These are phyloP conservation scores for Combretum micranthum DNA, from an alignment of 345 rosid genomes.

Conservation along the genomic window DNA sequence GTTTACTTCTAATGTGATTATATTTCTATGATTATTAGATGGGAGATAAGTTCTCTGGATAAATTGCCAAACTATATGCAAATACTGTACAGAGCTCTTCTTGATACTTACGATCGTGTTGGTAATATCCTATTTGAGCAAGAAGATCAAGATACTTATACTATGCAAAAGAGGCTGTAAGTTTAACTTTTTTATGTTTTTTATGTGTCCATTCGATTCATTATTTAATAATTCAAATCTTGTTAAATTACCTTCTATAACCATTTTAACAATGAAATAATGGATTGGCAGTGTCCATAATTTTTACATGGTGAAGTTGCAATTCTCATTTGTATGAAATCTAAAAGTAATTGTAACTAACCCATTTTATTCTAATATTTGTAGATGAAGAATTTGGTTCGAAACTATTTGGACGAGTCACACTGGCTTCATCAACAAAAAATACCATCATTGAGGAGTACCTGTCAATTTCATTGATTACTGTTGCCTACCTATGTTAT, in stretches of 20 bases:
- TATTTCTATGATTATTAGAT: not conserved
- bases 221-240: not conserved
- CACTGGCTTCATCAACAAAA: not conserved
- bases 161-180: constrained; percentile 1
- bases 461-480: not conserved
- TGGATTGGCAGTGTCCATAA: no score
- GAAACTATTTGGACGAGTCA: not conserved
- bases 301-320: no score
- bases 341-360: no score
- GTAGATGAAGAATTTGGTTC: not conserved
- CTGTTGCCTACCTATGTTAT: not conserved
- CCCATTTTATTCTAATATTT: not conserved
- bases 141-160: not conserved
- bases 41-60: constrained; percentile 2
- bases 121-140: not conserved
- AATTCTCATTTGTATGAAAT: no score
- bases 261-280: not conserved
- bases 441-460: constrained; percentile 6
- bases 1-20: no score
- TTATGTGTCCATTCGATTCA: not conserved
- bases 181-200: not conserved
- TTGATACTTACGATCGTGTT: not conserved
- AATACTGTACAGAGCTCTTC: not conserved
- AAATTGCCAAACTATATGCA: constrained; percentile 9
- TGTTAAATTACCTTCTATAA: no score